Evolutionary conservation across 2,329 filamentous ascomycete species (phyloP).

Genomic region (Xylariaceae sp.): DNA sequence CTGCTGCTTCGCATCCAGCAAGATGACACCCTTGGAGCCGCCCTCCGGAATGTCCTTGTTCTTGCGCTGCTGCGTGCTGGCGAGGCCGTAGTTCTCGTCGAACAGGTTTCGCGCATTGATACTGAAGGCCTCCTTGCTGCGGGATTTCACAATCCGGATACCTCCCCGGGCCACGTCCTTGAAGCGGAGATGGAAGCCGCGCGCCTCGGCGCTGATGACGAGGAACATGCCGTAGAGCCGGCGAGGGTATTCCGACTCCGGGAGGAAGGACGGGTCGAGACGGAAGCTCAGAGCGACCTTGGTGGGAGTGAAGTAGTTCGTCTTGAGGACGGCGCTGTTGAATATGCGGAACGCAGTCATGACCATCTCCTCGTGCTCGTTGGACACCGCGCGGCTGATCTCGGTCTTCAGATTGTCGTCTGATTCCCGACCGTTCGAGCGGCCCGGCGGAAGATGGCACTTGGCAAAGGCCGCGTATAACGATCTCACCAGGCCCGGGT

Average conservation of each 20-base stretch:
- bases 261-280: slow-evolving; percentile 81
- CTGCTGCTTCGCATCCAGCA: slow-evolving; percentile 90
- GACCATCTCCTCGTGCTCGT: slow-evolving; percentile 96
- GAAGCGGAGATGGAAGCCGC: slow-evolving; percentile 96
- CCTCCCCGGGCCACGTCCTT: slow-evolving; percentile 93
- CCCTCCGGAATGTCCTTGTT: slow-evolving; percentile 99
- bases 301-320: slow-evolving; percentile 94
- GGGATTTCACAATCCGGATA: slow-evolving; percentile 97
- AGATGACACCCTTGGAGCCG: slow-evolving; percentile 94
- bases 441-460: slow-evolving; percentile 63
- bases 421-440: slow-evolving; percentile 63
- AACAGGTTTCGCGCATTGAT: slow-evolving; percentile 97
- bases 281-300: slow-evolving; percentile 98
- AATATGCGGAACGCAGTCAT: slow-evolving; percentile 96
- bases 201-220: slow-evolving; percentile 92
- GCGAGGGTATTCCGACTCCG: slow-evolving; percentile 86
- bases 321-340: slow-evolving; percentile 91
- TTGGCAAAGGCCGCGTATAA: slow-evolving; percentile 90
- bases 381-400: slow-evolving; percentile 73
- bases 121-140: slow-evolving; percentile 89
- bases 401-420: slow-evolving; percentile 67
- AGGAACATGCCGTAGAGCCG: slow-evolving; percentile 97
- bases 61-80: slow-evolving; percentile 98
- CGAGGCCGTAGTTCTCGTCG: slow-evolving; percentile 97
- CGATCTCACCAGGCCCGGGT: slow-evolving; percentile 79